Conservation (phyloP, 2,329 filamentous ascomycete genomes). For the Dryadomyces quercivorus region DNA sequence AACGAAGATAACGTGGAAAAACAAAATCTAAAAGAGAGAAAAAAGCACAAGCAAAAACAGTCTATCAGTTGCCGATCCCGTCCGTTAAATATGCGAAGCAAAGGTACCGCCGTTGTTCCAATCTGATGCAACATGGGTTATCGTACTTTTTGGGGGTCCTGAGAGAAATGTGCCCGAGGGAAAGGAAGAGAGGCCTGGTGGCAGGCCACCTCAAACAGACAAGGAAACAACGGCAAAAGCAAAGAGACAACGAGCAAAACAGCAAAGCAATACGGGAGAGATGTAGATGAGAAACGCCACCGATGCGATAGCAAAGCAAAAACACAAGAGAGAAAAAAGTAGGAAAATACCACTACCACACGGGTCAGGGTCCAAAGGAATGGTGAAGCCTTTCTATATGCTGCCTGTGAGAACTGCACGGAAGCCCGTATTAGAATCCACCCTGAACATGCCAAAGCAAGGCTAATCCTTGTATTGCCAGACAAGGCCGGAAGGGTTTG, state of each 20-base stretch:
- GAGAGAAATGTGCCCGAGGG: background rate
- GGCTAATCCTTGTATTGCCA: too few species aligned
- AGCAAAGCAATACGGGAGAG: slow-evolving; percentile 3
- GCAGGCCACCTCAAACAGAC: slow-evolving; percentile 3
- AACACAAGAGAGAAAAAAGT: slow-evolving; percentile 13
- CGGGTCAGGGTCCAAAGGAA: background rate
- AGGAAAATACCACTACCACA: slow-evolving; percentile 25
- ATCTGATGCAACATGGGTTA: slow-evolving; percentile 24
- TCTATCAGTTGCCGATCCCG: slow-evolving; percentile 21
- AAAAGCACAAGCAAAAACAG: slow-evolving; percentile 12
- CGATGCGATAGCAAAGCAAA: slow-evolving; percentile 10
- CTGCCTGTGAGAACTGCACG: background rate
- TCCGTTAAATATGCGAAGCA: slow-evolving; percentile 24
- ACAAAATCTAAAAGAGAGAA: slow-evolving; percentile 1
- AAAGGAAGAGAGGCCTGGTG: background rate
- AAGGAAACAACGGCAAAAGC: background rate
- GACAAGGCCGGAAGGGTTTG: too few species aligned
- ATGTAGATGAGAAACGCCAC: slow-evolving; percentile 3
- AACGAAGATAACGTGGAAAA: background rate
- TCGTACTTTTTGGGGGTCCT: slow-evolving; percentile 16
- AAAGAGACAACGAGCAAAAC: background rate
- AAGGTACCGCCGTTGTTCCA: slow-evolving; percentile 22
- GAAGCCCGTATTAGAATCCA: background rate
- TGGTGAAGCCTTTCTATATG: background rate
- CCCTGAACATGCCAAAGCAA: background rate